Base-by-base conservation (phyloP, 2,329 filamentous ascomycete genomes). In the Bipolaris victoriae region DNA sequence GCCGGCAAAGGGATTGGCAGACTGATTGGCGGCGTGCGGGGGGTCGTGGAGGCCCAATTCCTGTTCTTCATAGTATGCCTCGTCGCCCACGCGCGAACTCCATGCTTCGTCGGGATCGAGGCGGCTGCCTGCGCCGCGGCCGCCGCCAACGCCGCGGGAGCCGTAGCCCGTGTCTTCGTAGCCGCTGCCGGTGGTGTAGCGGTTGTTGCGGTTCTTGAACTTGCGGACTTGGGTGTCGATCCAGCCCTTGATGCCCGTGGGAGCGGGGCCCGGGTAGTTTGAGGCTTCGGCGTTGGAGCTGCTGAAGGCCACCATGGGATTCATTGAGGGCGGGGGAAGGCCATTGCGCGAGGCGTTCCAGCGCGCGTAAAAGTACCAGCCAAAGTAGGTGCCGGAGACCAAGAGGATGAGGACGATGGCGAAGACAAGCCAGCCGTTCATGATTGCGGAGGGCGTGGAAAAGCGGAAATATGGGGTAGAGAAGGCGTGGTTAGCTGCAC, bases 81-180 rank as follows among this genome's bases (percentile, higher is more conserved):
- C 90, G 66, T 87, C 83, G 56, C 90, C 90, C 4, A 96, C 90
- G 58, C 90, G 82, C 62, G 90, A 79, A 78, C 95, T 91, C 92
- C 92, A 96, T 1, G 91, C 90, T 70, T 93, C 90, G 72, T 96
- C 91, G 1, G 90, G 90, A 69, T 95, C 91, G 44, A 92, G 83
- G 1, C 88, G 86, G 73, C 90, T 88, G 41, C 61, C 71, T 50
- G 65, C 69, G 44, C 79, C 78, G 29, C 75, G 71, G 53, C 79
- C 78, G 16, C 72, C 72, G 0, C 55, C 54, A 1, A 52, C 54
- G 2, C 57, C 31, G 57, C 55, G 43, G 49, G 26, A 3, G 55
- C 75, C 67, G 57, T 75, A 78, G 41, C 76, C 74, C 5, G 83
- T 78, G 67, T 92, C 90, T 79, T 92, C 90, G 79, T 92, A 92